Evolutionary conservation across 257 asterid species (phyloP).

Genomic region (Solanum gandarillasii): DNA sequence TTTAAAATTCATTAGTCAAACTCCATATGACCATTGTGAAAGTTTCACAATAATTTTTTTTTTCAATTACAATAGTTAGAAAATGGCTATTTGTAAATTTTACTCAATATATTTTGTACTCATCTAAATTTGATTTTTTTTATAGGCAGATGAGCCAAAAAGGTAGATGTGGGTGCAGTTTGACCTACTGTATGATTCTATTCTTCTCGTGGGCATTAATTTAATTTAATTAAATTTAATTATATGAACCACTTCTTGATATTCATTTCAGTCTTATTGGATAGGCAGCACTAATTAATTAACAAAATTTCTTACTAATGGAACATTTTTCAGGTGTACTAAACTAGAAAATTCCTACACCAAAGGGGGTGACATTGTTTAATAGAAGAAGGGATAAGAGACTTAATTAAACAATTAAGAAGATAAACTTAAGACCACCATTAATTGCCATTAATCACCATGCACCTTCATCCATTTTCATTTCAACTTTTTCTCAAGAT

Average conservation of each 20-base stretch:
- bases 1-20: not conserved
- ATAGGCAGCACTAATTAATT: not conserved
- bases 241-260: not conserved
- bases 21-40: not conserved
- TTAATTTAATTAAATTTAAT: not conserved
- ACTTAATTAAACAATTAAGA: not conserved
- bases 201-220: not conserved
- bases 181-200: not conserved
- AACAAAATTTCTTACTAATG: not conserved
- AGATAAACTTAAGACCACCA: not conserved
- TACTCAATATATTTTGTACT: not conserved
- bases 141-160: not conserved
- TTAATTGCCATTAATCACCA: not conserved
- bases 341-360: not conserved
- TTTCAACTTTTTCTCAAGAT: not conserved
- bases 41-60: not conserved
- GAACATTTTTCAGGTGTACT: conserved; percentile 1
- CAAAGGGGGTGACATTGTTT: not conserved
- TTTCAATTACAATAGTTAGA: not conserved
- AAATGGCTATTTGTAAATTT: not conserved
- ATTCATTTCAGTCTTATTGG: not conserved
- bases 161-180: not conserved
- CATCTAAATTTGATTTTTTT: not conserved
- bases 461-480: not conserved
- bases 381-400: not conserved